Conservation (phyloP, 108 stramenopile genomes). For the Aureococcus anophagefferens region DNA sequence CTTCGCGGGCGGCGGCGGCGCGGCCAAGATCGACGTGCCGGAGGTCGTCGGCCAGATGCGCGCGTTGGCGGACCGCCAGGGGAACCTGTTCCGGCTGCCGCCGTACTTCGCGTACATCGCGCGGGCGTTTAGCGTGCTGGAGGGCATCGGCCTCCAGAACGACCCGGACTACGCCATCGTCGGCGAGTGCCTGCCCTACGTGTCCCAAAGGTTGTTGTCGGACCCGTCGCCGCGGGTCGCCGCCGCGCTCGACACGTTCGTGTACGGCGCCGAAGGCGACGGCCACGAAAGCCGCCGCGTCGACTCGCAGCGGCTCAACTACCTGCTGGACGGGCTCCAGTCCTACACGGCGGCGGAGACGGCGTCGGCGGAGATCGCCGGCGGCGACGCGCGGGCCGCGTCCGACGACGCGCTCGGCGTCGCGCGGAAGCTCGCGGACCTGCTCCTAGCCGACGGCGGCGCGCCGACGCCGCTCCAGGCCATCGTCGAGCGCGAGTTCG, state of each 20-base stretch:
- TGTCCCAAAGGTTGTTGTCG: slow-evolving; percentile 75
- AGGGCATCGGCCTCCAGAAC: slow-evolving; percentile 83
- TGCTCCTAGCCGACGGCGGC: slow-evolving; percentile 48
- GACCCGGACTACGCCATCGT: slow-evolving; percentile 84
- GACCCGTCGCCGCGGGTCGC: slow-evolving; percentile 70
- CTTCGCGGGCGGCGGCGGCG: slow-evolving; percentile 79
- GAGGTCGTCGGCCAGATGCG: slow-evolving; percentile 65
- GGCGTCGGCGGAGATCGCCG: slow-evolving; percentile 44
- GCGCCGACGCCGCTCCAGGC: slow-evolving; percentile 67
- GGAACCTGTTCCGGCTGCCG: slow-evolving; percentile 52
- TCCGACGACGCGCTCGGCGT: slow-evolving; percentile 48
- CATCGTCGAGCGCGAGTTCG: slow-evolving; percentile 68
- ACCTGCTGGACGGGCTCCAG: slow-evolving; percentile 65
- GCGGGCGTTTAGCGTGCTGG: slow-evolving; percentile 77
- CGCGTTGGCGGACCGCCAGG: slow-evolving; percentile 68
- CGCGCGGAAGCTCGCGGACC: slow-evolving; percentile 47
- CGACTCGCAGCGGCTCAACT: slow-evolving; percentile 65
- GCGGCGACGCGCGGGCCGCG: slow-evolving; percentile 38
- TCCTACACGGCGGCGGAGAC: slow-evolving; percentile 61
- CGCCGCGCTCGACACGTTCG: slow-evolving; percentile 73
- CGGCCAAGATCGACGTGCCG: slow-evolving; percentile 76
- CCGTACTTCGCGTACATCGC: slow-evolving; percentile 83
- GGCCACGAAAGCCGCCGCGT: slow-evolving; percentile 56
- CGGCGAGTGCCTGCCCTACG: slow-evolving; percentile 85
- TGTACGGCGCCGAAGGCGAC: slow-evolving; percentile 77